Conservation (phyloP, 345 rosid species). For the Trapa incisa region DNA sequence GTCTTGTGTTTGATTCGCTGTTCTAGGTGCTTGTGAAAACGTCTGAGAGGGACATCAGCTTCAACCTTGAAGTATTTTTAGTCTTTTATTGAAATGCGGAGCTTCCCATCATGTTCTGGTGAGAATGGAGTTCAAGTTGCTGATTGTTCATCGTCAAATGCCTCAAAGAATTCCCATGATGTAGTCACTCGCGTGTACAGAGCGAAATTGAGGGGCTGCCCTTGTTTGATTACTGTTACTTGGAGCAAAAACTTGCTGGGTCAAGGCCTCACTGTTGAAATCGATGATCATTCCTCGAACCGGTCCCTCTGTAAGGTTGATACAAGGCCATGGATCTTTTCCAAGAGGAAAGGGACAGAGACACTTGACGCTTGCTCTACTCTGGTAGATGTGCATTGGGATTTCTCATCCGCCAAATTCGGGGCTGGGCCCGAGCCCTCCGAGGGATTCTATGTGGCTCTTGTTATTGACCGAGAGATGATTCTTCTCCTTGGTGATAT, state of each 20-base stretch:
- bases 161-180: constrained; percentile 55
- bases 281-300: constrained; percentile 66
- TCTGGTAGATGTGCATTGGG: constrained; percentile 66
- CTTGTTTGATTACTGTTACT: constrained; percentile 57
- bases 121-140: constrained; percentile 84
- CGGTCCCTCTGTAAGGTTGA: constrained; percentile 85
- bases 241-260: constrained; percentile 95
- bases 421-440: constrained; percentile 86
- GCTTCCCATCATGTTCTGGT: constrained; percentile 90
- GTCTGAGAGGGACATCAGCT: constrained; percentile 6
- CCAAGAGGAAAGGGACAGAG: constrained; percentile 86
- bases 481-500: constrained; percentile 78
- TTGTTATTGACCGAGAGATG: constrained; percentile 66
- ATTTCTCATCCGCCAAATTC: constrained; percentile 69
- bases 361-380: constrained; percentile 56
- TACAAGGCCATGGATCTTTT: constrained; percentile 86
- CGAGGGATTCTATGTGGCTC: constrained; percentile 66
- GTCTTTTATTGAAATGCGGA: constrained; percentile 42
- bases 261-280: constrained; percentile 58
- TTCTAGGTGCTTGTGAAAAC: constrained; percentile 22
- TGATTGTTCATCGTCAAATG: constrained; percentile 59
- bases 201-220: constrained; percentile 48
- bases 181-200: constrained; percentile 64
- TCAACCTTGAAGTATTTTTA: constrained; percentile 9
- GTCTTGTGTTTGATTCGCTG: constrained; percentile 7